Evolutionary conservation across 176 grass and related monocot species (phyloP).

Genomic region (Pontederia paniculata): DNA sequence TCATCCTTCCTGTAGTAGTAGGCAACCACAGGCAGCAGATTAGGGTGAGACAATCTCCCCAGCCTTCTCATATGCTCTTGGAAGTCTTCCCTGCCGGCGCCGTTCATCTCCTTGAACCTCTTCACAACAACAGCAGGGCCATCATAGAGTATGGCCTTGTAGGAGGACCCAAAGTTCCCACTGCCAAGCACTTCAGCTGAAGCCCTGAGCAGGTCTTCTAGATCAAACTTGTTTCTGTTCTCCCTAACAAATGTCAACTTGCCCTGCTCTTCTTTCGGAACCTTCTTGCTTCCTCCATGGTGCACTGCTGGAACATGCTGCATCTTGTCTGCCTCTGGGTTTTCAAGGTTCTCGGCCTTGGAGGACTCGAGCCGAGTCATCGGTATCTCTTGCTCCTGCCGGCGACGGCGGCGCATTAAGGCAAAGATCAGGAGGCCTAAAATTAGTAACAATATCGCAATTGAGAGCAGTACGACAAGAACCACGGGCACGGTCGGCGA

Average conservation of each 20-base stretch:
- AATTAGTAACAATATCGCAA: conserved; percentile 27
- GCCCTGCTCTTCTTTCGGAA: conserved; percentile 26
- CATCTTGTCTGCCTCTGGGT: neutral
- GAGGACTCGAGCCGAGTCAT: neutral
- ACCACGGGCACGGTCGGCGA: conserved; percentile 12
- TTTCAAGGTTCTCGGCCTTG: neutral
- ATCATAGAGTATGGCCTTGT: conserved; percentile 54
- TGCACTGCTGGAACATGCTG: neutral
- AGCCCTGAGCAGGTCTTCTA: conserved; percentile 68
- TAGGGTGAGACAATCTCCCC: conserved; percentile 58
- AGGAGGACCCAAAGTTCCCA: conserved; percentile 89
- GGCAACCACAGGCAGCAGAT: conserved; percentile 67
- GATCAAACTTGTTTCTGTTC: conserved; percentile 36
- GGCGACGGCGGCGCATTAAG: neutral
- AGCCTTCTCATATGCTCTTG: conserved; percentile 89
- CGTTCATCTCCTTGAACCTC: conserved; percentile 80
- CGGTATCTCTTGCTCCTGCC: neutral
- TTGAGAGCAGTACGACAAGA: conserved; percentile 29
- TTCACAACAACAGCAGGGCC: conserved; percentile 68
- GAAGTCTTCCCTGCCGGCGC: conserved; percentile 61
- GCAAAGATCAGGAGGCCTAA: conserved; percentile 22
- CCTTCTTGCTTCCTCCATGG: conserved; percentile 8
- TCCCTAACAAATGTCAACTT: conserved; percentile 56
- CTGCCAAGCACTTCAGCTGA: conserved; percentile 92
- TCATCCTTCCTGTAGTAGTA: conserved; percentile 94